Evolutionary conservation across 23 red algal genomes (phyloP).

Genomic region (Pyropia yezoensis): DNA sequence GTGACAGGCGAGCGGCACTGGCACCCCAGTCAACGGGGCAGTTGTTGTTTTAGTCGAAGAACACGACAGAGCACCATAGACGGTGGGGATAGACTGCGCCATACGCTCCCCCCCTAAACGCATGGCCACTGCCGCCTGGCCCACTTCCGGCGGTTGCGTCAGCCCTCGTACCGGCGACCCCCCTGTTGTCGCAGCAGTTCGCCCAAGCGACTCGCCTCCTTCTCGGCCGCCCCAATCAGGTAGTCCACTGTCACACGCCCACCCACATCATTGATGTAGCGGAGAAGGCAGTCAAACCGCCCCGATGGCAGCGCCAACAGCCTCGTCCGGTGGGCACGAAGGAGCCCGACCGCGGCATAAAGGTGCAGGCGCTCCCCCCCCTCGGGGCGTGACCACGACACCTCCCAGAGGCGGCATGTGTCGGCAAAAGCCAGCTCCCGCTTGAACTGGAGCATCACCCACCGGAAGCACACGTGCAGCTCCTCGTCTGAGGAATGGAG

Average conservation of each 20-base stretch:
- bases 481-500: slow-evolving; percentile 39
- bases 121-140: too few relatives aligned
- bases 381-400: slow-evolving; percentile 43
- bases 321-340: slow-evolving; percentile 41
- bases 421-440: slow-evolving; percentile 68
- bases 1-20: too few relatives aligned
- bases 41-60: too few relatives aligned
- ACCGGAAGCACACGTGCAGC: slow-evolving; percentile 72
- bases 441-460: slow-evolving; percentile 94
- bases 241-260: slow-evolving; percentile 57
- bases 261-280: slow-evolving; percentile 72
- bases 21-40: too few relatives aligned
- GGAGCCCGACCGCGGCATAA: slow-evolving; percentile 57
- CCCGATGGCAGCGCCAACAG: slow-evolving; percentile 18
- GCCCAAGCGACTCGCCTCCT: too few relatives aligned
- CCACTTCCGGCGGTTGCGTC: too few relatives aligned
- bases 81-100: too few relatives aligned
- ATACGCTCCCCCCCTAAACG: too few relatives aligned
- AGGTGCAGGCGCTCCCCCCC: slow-evolving; percentile 65
- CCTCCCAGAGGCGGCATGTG: slow-evolving; percentile 73
- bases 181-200: too few relatives aligned
- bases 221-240: slow-evolving; percentile 2
- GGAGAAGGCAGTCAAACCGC: slow-evolving; percentile 50
- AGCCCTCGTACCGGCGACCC: too few relatives aligned
- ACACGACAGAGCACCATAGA: too few relatives aligned